Percentiles rank a stretch among this genome's conserved stretches.
phyloP scores from a whole-genome alignment of 257 asterid genomes.

The Nicotiana sylvestris region DNA sequence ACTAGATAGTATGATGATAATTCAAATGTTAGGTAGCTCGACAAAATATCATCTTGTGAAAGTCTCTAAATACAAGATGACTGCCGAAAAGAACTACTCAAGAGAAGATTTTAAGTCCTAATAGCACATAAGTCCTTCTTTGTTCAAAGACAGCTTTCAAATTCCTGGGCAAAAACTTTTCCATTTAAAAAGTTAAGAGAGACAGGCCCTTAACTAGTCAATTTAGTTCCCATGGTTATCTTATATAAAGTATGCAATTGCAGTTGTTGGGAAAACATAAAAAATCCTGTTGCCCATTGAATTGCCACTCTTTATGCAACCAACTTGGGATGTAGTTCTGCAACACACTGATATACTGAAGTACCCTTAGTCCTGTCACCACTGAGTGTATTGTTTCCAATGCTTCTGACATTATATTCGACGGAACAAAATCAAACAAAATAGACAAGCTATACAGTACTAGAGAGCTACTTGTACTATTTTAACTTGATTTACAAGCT shows the following conservation, averaged over 20 bases:
- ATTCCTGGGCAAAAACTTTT: not conserved
- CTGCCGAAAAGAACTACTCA: not conserved
- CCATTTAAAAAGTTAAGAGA: not conserved
- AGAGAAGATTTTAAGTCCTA: constrained; percentile 7
- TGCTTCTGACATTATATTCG: not conserved
- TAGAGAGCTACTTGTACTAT: not conserved
- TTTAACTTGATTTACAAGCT: constrained; percentile 8
- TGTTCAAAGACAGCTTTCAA: not conserved
- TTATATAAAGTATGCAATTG: not conserved
- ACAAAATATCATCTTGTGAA: not conserved
- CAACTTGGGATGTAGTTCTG: not conserved
- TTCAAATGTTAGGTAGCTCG: constrained; percentile 17
- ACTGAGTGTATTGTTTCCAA: not conserved
- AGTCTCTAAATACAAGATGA: not conserved
- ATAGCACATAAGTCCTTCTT: not conserved
- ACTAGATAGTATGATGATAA: constrained; percentile 13
- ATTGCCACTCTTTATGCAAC: not conserved
- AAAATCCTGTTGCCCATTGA: not conserved
- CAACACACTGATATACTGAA: not conserved
- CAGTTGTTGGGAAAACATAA: not conserved
- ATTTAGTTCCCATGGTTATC: not conserved
- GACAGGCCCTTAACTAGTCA: not conserved
- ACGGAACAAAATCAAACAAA: not conserved
- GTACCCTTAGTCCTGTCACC: not conserved
- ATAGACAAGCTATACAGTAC: not conserved